Conservation (phyloP, 2,329 filamentous ascomycete genomes). For the Colletotrichum aenigma region DNA sequence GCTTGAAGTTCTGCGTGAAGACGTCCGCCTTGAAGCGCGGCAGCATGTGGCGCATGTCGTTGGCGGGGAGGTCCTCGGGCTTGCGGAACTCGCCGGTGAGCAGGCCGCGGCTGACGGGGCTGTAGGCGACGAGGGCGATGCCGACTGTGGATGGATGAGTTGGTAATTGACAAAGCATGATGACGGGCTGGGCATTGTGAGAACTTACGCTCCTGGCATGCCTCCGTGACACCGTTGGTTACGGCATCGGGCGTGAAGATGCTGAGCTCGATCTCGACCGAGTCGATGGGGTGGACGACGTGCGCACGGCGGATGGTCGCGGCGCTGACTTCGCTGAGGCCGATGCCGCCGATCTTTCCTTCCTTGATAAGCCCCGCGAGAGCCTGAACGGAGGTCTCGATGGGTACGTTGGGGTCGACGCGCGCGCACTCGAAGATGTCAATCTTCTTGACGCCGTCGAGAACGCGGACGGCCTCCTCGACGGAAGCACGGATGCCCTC, state of each 20-base stretch:
- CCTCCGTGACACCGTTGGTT: conserved; percentile 37
- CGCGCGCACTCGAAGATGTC: conserved; percentile 59
- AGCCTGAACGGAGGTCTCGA: conserved; percentile 37
- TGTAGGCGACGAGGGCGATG: conserved; percentile 52
- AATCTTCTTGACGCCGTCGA: conserved; percentile 50
- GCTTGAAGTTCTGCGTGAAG: conserved; percentile 52
- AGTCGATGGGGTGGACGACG: conserved; percentile 39
- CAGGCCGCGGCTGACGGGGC: conserved; percentile 56
- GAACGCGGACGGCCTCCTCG: conserved; percentile 46
- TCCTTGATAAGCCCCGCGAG: conserved; percentile 32
- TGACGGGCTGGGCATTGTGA: neutral
- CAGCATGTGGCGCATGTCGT: conserved; percentile 46
- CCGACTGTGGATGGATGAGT: conserved; percentile 27
- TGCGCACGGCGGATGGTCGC: conserved; percentile 42
- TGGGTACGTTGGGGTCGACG: conserved; percentile 42
- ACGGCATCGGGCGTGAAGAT: conserved; percentile 44
- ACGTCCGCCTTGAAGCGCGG: conserved; percentile 57
- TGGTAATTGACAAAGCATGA: neutral
- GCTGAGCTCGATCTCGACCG: conserved; percentile 51
- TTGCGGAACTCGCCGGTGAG: conserved; percentile 47
- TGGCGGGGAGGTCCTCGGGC: conserved; percentile 44
- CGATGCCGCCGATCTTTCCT: conserved; percentile 48
- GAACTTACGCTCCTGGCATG: conserved; percentile 44
- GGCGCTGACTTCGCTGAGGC: conserved; percentile 45
- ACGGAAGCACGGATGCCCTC: conserved; percentile 54